A percentile compares a stretch with the other conserved stretches of the same genome.
phyloP scores from a whole-genome alignment of 106 monocot species.

The Apostasia ramifera region DNA sequence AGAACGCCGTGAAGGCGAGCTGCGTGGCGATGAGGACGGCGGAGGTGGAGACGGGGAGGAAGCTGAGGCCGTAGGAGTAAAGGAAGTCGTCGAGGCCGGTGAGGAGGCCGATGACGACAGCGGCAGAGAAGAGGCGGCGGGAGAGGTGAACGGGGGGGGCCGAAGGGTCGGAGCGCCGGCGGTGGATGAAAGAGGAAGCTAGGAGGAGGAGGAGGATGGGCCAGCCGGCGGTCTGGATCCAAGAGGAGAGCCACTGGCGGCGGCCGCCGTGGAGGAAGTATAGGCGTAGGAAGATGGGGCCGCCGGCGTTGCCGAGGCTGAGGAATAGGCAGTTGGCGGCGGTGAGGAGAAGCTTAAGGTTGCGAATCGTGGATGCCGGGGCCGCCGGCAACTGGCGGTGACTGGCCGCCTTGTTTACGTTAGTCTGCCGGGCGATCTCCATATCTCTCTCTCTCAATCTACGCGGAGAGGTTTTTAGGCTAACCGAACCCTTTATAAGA shows the following conservation, averaged over 20 bases:
- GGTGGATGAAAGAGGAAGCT: conserved; percentile 1
- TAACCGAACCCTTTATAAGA: no score
- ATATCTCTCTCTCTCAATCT: no score
- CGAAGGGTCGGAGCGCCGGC: conserved; percentile 3
- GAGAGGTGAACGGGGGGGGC: background rate
- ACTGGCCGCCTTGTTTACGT: no score
- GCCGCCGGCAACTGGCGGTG: no score
- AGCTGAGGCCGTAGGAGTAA: conserved; percentile 6
- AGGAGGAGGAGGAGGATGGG: conserved; percentile 10
- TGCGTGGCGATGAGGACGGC: conserved; percentile 12
- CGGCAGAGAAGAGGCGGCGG: conserved; percentile 1
- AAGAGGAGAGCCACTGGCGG: conserved; percentile 6
- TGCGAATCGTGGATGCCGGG: no score
- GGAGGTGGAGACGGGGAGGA: conserved; percentile 15
- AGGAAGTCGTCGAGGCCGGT: conserved; percentile 12
- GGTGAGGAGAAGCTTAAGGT: background rate
- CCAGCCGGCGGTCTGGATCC: conserved; percentile 1
- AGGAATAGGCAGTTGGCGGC: background rate
- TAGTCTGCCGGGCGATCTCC: no score
- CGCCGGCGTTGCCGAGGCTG: conserved; percentile 4
- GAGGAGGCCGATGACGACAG: conserved; percentile 7
- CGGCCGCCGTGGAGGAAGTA: conserved; percentile 9
- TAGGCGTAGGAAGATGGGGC: conserved; percentile 5
- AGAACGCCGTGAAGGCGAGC: conserved; percentile 20
- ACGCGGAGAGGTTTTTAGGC: no score